A percentile compares a stretch with the other conserved stretches of the same genome.
Conservation (phyloP, 495 filamentous ascomycete species). For the Penicillium silybi region DNA sequence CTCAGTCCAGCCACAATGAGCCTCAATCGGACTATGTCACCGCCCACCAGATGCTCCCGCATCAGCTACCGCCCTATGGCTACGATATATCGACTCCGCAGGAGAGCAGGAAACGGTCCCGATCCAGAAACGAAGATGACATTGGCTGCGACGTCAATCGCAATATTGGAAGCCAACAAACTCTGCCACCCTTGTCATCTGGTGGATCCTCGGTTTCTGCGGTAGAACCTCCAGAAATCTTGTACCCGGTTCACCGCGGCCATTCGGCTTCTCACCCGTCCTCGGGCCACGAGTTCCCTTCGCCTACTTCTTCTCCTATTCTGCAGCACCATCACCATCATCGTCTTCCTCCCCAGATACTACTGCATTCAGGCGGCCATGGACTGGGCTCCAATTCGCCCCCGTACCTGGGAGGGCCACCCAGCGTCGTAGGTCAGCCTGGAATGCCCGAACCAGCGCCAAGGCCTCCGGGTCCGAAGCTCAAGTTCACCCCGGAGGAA, state of each 20-base stretch:
- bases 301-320: conserved; percentile 22
- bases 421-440: conserved; percentile 72
- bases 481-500: conserved; percentile 88
- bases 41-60: conserved; percentile 32
- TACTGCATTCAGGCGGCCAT: conserved; percentile 28
- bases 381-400: conserved; percentile 26
- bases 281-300: conserved; percentile 27
- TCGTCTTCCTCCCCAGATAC: conserved; percentile 61
- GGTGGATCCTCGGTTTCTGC: conserved; percentile 18
- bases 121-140: conserved; percentile 25
- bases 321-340: conserved; percentile 69
- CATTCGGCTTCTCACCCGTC: conserved; percentile 23
- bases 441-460: conserved; percentile 80
- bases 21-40: conserved; percentile 25
- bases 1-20: conserved; percentile 26
- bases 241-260: conserved; percentile 31
- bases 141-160: conserved; percentile 15
- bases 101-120: conserved; percentile 33
- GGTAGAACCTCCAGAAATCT: conserved; percentile 28
- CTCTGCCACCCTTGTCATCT: conserved; percentile 29
- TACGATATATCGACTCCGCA: conserved; percentile 29
- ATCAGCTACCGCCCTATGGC: conserved; percentile 31
- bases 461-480: conserved; percentile 73
- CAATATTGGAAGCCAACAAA: conserved; percentile 14
- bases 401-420: conserved; percentile 32